These are phyloP conservation scores for Glebionis coronaria DNA, from an alignment of 129 eudicot species.

Conservation along the genomic window DNA sequence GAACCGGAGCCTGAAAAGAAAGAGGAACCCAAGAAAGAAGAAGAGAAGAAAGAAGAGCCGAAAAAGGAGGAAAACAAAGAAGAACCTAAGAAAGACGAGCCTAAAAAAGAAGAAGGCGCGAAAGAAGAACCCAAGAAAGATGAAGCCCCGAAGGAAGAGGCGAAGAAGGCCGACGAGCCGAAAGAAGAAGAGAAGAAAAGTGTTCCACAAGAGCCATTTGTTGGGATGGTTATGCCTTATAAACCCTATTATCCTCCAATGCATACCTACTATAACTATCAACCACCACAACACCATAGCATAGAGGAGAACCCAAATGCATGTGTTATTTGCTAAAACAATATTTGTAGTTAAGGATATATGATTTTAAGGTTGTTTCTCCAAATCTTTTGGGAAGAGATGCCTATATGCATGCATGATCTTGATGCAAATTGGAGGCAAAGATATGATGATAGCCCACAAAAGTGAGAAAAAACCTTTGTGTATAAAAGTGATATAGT, in stretches of 20 bases:
- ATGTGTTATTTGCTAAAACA: conserved; percentile 52
- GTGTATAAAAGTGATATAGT: conserved; percentile 32
- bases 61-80: conserved; percentile 53
- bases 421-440: conserved; percentile 20
- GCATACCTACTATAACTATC: conserved; percentile 54
- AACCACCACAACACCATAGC: conserved; percentile 61
- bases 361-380: conserved; percentile 9
- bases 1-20: conserved; percentile 95
- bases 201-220: conserved; percentile 39
- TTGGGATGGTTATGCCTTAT: conserved; percentile 63
- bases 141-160: conserved; percentile 44
- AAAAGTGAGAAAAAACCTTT: conserved; percentile 29
- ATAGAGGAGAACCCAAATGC: conserved; percentile 93
- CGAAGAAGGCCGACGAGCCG: conserved; percentile 49
- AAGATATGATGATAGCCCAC: conserved; percentile 17
- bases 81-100: conserved; percentile 50
- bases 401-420: conserved; percentile 23
- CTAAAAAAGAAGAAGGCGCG: conserved; percentile 47
- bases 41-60: conserved; percentile 46
- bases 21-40: conserved; percentile 65
- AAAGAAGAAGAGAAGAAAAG: conserved; percentile 56
- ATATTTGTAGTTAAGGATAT: conserved; percentile 20
- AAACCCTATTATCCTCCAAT: conserved; percentile 69
- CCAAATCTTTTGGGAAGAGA: conserved; percentile 21
- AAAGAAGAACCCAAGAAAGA: conserved; percentile 44